Evolutionary conservation across 345 rosid genomes (phyloP).

Genomic region (Rhodomyrtus tomentosa): DNA sequence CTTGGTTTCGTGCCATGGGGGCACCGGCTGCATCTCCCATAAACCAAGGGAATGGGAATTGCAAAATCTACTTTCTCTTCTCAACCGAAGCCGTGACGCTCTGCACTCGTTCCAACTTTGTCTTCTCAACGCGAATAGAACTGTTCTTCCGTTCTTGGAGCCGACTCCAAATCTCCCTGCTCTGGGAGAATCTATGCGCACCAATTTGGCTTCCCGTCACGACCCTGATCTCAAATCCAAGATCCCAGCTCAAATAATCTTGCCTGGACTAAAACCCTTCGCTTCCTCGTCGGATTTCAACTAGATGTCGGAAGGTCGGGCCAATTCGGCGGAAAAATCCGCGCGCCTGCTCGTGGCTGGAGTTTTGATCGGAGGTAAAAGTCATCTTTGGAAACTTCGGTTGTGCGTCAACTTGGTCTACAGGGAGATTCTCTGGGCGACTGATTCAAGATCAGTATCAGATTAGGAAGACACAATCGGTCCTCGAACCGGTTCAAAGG

Average conservation of each 20-base stretch:
- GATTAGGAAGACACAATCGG: accelerated
- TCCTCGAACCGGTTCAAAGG: not conserved
- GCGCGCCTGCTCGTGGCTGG: not conserved
- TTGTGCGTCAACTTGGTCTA: not conserved
- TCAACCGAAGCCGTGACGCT: too few species aligned
- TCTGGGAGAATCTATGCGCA: too few species aligned
- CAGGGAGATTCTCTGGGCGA: not conserved
- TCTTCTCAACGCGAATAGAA: too few species aligned
- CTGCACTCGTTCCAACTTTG: too few species aligned
- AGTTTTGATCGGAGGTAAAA: not conserved
- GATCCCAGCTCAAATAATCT: too few species aligned
- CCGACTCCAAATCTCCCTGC: too few species aligned
- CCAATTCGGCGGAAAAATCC: too few species aligned
- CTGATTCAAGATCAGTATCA: not conserved
- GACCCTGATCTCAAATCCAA: not conserved
- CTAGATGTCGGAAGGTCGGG: not conserved
- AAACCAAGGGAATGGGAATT: too few species aligned
- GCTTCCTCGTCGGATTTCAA: not conserved
- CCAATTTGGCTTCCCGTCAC: not conserved
- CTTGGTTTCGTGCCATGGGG: too few species aligned
- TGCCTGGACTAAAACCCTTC: not conserved
- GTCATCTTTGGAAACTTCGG: not conserved
- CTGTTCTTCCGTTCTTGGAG: too few species aligned
- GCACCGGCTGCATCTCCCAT: too few species aligned
- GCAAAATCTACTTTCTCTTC: too few species aligned